Evolutionary conservation across 2,329 filamentous ascomycete genomes (phyloP).

Genomic region (Fusarium sp.): DNA sequence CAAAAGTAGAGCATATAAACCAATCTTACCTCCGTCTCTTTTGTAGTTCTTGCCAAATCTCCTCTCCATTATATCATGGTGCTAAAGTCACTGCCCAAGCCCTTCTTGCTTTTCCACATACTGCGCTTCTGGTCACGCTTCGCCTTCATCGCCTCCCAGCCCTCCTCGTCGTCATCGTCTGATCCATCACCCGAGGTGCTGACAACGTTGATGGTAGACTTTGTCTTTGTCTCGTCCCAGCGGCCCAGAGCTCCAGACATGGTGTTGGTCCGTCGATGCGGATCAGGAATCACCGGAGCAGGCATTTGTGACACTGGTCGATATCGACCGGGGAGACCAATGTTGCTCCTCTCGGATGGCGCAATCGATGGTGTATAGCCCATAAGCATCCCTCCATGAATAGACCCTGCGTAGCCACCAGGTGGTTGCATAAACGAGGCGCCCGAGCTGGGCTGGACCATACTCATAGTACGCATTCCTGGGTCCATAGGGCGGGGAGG

Average conservation of each 20-base stretch:
- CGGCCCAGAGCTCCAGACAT: slow-evolving; percentile 48
- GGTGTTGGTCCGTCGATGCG: slow-evolving; percentile 48
- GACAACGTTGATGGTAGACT: slow-evolving; percentile 51
- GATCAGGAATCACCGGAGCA: slow-evolving; percentile 42
- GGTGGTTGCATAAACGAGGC: slow-evolving; percentile 64
- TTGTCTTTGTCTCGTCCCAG: slow-evolving; percentile 47
- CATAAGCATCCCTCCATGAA: slow-evolving; percentile 51
- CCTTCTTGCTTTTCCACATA: slow-evolving; percentile 71
- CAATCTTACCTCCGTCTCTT: slow-evolving; percentile 42
- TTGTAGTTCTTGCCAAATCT: slow-evolving; percentile 32
- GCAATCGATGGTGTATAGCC: slow-evolving; percentile 91
- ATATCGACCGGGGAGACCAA: slow-evolving; percentile 90
- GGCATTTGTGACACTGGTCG: slow-evolving; percentile 80
- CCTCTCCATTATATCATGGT: slow-evolving; percentile 53
- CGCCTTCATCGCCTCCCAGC: slow-evolving; percentile 75
- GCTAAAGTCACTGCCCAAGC: slow-evolving; percentile 57
- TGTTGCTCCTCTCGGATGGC: slow-evolving; percentile 92
- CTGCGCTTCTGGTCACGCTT: slow-evolving; percentile 74
- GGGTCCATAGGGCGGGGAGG: slow-evolving; percentile 53
- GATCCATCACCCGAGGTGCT: slow-evolving; percentile 53
- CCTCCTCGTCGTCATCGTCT: slow-evolving; percentile 71
- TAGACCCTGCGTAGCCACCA: slow-evolving; percentile 44
- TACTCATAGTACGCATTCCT: slow-evolving; percentile 78
- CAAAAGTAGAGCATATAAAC: slow-evolving; percentile 42
- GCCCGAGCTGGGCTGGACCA: slow-evolving; percentile 74